Evolutionary conservation across 1,284 basidiomycete species (phyloP).

Genomic region (Cronartium quercuum): DNA sequence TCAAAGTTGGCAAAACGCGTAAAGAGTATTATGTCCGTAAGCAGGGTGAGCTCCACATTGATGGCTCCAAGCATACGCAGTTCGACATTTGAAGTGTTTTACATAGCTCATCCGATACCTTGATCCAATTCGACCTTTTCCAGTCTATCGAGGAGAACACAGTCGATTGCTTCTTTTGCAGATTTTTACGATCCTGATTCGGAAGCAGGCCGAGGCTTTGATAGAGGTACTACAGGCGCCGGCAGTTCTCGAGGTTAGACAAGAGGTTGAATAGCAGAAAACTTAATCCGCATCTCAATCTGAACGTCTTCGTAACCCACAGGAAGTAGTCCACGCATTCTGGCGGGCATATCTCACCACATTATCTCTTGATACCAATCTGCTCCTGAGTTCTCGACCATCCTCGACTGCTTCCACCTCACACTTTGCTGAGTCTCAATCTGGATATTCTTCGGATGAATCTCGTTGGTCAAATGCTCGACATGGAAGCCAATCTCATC

Average conservation of each 20-base stretch:
- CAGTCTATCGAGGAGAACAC: constrained; percentile 29
- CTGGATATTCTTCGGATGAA: background rate
- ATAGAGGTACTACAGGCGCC: constrained; percentile 5
- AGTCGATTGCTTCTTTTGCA: constrained; percentile 17
- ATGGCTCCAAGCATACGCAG: no score
- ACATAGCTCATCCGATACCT: background rate
- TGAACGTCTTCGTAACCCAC: background rate
- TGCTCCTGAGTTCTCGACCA: background rate
- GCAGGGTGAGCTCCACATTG: background rate
- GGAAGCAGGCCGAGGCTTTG: constrained; percentile 28
- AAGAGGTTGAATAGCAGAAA: no score
- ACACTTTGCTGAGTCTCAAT: background rate
- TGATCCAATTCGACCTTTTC: background rate
- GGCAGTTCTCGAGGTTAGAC: constrained; percentile 15
- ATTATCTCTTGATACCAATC: background rate
- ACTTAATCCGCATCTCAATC: no score
- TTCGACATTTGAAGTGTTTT: background rate
- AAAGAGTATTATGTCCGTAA: constrained; percentile 16
- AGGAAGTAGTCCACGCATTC: constrained; percentile 7
- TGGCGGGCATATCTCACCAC: constrained; percentile 15
- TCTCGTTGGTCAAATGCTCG: background rate
- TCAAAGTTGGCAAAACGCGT: background rate
- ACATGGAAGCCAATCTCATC: background rate
- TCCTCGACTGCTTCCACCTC: background rate
- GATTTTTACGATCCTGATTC: constrained; percentile 20